Conservation (phyloP, 495 filamentous ascomycete species). For the Xylaria longipes region DNA sequence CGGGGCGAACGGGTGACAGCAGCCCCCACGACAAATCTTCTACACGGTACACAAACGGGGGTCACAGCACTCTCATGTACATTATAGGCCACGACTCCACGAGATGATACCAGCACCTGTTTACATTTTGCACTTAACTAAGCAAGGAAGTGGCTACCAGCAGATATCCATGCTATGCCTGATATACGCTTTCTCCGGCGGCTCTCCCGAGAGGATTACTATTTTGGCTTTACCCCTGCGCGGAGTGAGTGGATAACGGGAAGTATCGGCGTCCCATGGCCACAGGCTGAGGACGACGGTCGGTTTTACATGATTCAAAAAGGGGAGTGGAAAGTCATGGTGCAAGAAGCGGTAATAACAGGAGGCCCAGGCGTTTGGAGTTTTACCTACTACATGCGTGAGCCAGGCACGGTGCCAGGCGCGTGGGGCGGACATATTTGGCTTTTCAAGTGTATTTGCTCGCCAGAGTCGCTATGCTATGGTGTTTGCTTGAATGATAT, state of each 20-base stretch:
- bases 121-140: slow-evolving; percentile 18
- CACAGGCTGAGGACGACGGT: neutral
- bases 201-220: slow-evolving; percentile 3
- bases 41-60: slow-evolving; percentile 7
- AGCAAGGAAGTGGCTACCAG: neutral
- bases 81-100: slow-evolving; percentile 38
- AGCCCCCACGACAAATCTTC: neutral
- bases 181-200: neutral
- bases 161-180: neutral
- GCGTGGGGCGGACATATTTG: slow-evolving; percentile 8
- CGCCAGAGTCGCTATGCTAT: slow-evolving; percentile 19
- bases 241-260: neutral
- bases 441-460: slow-evolving; percentile 30
- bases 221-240: neutral
- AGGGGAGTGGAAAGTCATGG: neutral
- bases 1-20: slow-evolving; percentile 20
- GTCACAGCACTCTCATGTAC: slow-evolving; percentile 31
- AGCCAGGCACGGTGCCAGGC: slow-evolving; percentile 4
- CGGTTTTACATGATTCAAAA: slow-evolving; percentile 16
- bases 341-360: slow-evolving; percentile 18
- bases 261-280: neutral
- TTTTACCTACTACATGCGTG: slow-evolving; percentile 6
- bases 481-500: slow-evolving; percentile 41
- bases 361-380: slow-evolving; percentile 19
- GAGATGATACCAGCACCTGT: slow-evolving; percentile 33